Conservation (phyloP, 495 filamentous ascomycete genomes). For the Margaritispora aquatica region DNA sequence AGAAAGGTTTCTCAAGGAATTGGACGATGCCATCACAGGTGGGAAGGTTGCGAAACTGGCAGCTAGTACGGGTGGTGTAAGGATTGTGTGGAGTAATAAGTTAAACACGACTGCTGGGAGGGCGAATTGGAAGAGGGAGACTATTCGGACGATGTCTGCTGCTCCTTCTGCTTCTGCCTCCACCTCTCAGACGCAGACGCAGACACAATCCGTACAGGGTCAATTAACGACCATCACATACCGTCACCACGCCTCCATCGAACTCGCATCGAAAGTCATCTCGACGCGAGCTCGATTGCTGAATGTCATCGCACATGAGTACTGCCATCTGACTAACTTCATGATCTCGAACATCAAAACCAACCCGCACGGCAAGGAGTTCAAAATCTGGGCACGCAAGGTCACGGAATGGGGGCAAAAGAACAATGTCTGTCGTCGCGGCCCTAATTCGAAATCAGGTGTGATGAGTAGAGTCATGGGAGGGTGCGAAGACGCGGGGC, state of each 20-base stretch:
- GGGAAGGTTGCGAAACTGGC: conserved; percentile 56
- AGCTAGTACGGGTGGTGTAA: conserved; percentile 65
- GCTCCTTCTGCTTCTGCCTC: conserved; percentile 9
- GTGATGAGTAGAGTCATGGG: too few species aligned
- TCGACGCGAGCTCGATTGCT: conserved; percentile 68
- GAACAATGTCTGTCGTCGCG: conserved; percentile 7
- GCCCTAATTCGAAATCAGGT: too few species aligned
- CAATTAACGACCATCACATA: conserved; percentile 14
- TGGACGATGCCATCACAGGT: conserved; percentile 61
- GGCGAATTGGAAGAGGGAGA: conserved; percentile 72
- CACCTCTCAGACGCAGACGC: too few species aligned
- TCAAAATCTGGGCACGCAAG: conserved; percentile 62
- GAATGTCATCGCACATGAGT: conserved; percentile 89
- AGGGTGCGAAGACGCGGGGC: not conserved
- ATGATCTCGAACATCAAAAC: conserved; percentile 64
- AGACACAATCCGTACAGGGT: too few species aligned
- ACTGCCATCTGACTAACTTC: conserved; percentile 87
- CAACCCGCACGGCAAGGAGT: conserved; percentile 75
- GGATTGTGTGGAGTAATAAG: conserved; percentile 76
- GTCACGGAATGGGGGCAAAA: conserved; percentile 33
- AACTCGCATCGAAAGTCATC: conserved; percentile 83
- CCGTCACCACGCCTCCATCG: conserved; percentile 70
- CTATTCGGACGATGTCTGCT: conserved; percentile 29
- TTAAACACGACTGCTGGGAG: conserved; percentile 83
- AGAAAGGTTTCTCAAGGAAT: conserved; percentile 57